Percentiles rank a stretch among this genome's conserved stretches.
Evolutionary conservation across 495 filamentous ascomycete genomes (phyloP).

Genomic region (Staphylotrichum tortipilum): DNA sequence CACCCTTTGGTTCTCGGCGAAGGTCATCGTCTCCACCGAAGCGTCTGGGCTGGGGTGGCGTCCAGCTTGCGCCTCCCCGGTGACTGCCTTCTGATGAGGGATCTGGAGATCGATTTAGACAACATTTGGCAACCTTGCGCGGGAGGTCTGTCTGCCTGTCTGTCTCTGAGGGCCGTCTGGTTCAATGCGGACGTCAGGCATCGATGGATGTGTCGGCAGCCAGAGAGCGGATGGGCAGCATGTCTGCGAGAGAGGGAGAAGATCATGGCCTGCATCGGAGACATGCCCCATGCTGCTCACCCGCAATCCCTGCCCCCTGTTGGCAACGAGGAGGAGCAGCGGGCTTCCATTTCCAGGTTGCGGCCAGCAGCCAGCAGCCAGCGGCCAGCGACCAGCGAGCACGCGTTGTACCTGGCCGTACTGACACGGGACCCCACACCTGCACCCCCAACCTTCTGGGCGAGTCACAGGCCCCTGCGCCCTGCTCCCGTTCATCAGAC

Average conservation of each 20-base stretch:
- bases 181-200: too few species aligned
- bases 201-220: not conserved
- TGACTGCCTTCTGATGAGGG: too few species aligned
- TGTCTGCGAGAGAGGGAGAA: not conserved
- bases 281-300: slow-evolving; percentile 29
- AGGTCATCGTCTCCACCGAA: slow-evolving; percentile 1
- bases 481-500: slow-evolving; percentile 2
- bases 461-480: slow-evolving; percentile 5
- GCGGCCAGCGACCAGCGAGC: too few species aligned
- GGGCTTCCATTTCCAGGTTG: too few species aligned
- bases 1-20: slow-evolving; percentile 1
- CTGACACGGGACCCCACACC: slow-evolving; percentile 8
- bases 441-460: slow-evolving; percentile 2
- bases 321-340: slow-evolving; percentile 15
- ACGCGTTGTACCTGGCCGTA: slow-evolving; percentile 23
- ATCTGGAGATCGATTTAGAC: too few species aligned
- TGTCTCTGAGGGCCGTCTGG: too few species aligned
- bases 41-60: not conserved
- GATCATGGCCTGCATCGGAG: slow-evolving; percentile 9
- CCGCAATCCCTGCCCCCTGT: slow-evolving; percentile 37
- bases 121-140: too few species aligned
- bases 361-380: too few species aligned
- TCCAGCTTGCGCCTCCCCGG: not conserved
- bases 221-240: too few species aligned
- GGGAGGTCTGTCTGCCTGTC: too few species aligned